Base-by-base conservation (phyloP, 2,329 filamentous ascomycete genomes). In the Fusarium abutilonis region DNA sequence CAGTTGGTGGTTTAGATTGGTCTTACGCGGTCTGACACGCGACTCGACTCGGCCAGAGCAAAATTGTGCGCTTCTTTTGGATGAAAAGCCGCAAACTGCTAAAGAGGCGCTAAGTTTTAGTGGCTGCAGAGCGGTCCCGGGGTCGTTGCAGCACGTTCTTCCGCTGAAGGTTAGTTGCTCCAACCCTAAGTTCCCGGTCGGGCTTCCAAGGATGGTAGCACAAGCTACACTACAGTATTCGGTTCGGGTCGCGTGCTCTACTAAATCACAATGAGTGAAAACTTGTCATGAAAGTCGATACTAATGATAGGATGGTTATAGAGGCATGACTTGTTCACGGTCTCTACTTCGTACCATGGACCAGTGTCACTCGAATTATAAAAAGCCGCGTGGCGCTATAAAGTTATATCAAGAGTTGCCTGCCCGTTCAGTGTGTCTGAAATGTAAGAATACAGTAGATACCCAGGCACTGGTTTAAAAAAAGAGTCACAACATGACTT, bases 61-160 rank as follows among this genome's bases (percentile, higher is more conserved):
- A 64, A 60, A 56, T 42, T 42, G 54, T 43, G 40, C 53, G 40
- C 40, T 31, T 29, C 28, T 13, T 26, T 26, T 26, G 23, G 23
- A 26, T 3, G 11, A 29, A 38, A 23, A 48, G 21, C 51, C 43
- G 32, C 57, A 50, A 56, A 44, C 43, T 52, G 52, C 57, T 65
- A 61, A 39, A 65, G 62, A 59, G 26, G 23, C 52, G 47, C 62
- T 63, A 64, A 65, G 28, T 4, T 65, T 64, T 63, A 64, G 62
- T 43, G 52, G 51, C 46, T 53, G 21, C 47, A 57, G 50, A 52
- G 44, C 26, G 29, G 32, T 53, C 23, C 58, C 29, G 19, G 23
- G 45, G 38, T 38, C 14, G 44, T 39, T 53, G 31, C 34, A 64
- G 62, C 38, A 36, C 42, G 40, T 54, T 63, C 40, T 17, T 50